phyloP scores from a whole-genome alignment of 129 eudicot genomes.

The Scalesia atractyloides region DNA sequence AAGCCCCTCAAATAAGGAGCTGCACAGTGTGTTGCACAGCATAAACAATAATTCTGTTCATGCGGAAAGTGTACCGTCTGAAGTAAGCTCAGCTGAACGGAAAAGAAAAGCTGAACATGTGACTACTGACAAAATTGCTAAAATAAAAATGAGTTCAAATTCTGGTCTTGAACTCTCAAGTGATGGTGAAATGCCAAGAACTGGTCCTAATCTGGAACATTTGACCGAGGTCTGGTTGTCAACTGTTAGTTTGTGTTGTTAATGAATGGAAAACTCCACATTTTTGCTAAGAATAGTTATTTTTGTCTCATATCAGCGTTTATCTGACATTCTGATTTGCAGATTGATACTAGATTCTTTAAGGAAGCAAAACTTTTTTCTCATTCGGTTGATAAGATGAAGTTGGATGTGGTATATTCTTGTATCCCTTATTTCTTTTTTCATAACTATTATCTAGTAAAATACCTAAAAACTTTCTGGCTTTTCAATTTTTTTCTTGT shows the following conservation, averaged over 20 bases:
- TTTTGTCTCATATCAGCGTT: slow-evolving; percentile 7
- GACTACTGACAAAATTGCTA: slow-evolving; percentile 30
- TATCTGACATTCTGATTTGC: slow-evolving; percentile 39
- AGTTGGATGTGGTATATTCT: slow-evolving; percentile 47
- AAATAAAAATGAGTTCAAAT: slow-evolving; percentile 45
- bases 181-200: slow-evolving; percentile 22
- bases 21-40: background rate
- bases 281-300: slow-evolving; percentile 1
- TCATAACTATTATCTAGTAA: slow-evolving; percentile 4
- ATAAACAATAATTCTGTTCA: slow-evolving; percentile 18
- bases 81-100: slow-evolving; percentile 28
- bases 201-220: slow-evolving; percentile 38
- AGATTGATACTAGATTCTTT: slow-evolving; percentile 56
- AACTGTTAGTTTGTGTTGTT: slow-evolving; percentile 6
- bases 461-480: background rate
- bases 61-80: slow-evolving; percentile 28
- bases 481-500: background rate
- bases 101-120: slow-evolving; percentile 56
- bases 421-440: slow-evolving; percentile 16
- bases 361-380: slow-evolving; percentile 47
- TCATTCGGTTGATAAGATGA: slow-evolving; percentile 49
- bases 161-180: slow-evolving; percentile 23
- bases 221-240: slow-evolving; percentile 54
- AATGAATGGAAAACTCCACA: background rate
- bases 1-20: slow-evolving; percentile 48